Evolutionary conservation across 192 early-diverging fungal species (phyloP).

Genomic region (Gryganskiella cystojenkinii): DNA sequence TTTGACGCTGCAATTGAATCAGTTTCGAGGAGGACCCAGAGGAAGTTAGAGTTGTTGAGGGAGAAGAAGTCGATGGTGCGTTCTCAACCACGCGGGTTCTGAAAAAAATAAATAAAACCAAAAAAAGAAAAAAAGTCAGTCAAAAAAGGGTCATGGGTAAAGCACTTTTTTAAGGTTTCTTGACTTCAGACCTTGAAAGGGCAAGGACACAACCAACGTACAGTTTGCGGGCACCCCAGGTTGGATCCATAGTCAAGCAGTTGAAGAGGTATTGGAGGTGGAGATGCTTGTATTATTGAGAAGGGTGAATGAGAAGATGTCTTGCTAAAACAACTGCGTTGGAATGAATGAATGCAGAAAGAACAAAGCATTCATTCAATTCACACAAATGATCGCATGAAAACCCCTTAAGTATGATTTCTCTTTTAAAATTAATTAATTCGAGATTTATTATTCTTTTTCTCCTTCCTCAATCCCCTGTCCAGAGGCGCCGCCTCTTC

Average conservation of each 20-base stretch:
- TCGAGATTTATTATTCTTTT: background rate
- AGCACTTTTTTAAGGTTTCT: constrained; percentile 7
- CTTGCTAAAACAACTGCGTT: too few relatives aligned
- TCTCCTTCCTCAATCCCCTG: background rate
- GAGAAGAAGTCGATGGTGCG: background rate
- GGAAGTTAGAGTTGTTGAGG: background rate
- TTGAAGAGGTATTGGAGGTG: background rate
- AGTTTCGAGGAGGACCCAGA: constrained; percentile 34
- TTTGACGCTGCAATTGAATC: constrained; percentile 44
- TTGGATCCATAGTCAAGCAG: constrained; percentile 21
- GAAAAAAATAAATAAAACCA: background rate
- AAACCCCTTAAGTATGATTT: too few relatives aligned
- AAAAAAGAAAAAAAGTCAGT: background rate
- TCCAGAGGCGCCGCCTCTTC: background rate
- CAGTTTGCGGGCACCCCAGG: constrained; percentile 50
- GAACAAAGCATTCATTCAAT: background rate
- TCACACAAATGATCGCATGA: background rate
- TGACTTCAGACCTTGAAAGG: background rate
- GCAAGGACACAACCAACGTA: background rate
- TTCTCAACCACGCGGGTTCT: constrained; percentile 32
- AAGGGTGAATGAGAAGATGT: background rate
- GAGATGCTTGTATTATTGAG: background rate
- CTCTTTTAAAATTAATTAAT: too few relatives aligned
- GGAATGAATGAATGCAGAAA: background rate
- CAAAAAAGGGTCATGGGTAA: background rate